Evolutionary conservation across 176 grass and related monocot species (phyloP).

Genomic region (Triticum aestivum): IWGSC_CS_RefSeq_v2.1 NC_057807.1:385599592-385600091

Average conservation of each 20-base stretch:
- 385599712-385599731: neutral
- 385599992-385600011: constrained; percentile 35
- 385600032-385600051: constrained; percentile 63
- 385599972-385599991: constrained; percentile 38
- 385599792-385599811: neutral
- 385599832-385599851: neutral
- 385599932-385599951: constrained; percentile 41
- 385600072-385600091: constrained; percentile 9
- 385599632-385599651: neutral
- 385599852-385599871: constrained; percentile 1
- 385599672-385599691: neutral
- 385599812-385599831: constrained; percentile 26
- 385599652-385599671: neutral
- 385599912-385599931: constrained; percentile 29
- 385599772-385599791: neutral
- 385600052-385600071: constrained; percentile 50
- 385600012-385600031: constrained; percentile 61
- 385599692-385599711: neutral
- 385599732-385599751: neutral
- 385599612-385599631: neutral
- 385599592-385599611: neutral
- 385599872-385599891: constrained; percentile 65
- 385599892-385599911: constrained; percentile 53
- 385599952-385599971: constrained; percentile 57
- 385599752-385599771: neutral